Conservation (phyloP, 768 basidiomycete genomes). For the Tylopilus sp. region DNA sequence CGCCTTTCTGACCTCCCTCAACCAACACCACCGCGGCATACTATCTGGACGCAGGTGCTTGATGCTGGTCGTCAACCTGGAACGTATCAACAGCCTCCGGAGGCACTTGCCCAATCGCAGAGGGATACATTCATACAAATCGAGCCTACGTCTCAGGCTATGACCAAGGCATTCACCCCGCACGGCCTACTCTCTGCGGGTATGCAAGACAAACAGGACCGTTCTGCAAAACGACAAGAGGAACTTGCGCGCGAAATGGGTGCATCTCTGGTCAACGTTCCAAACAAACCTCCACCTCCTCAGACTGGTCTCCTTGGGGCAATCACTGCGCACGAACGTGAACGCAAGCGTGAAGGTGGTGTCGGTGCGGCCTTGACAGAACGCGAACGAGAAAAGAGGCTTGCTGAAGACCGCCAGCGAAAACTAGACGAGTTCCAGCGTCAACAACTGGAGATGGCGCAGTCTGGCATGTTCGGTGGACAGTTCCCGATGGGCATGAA, state of each 20-base stretch:
- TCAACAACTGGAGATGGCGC: slow-evolving; percentile 88
- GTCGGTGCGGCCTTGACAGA: slow-evolving; percentile 94
- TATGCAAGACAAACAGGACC: slow-evolving; percentile 91
- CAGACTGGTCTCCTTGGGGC: slow-evolving; percentile 95
- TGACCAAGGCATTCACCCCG: slow-evolving; percentile 93
- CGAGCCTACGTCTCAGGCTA: slow-evolving; percentile 62
- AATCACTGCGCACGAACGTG: slow-evolving; percentile 92
- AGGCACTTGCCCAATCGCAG: slow-evolving; percentile 30
- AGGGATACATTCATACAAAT: slow-evolving; percentile 71
- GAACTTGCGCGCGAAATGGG: slow-evolving; percentile 90
- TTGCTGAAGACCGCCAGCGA: slow-evolving; percentile 90
- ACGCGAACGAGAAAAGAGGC: slow-evolving; percentile 86
- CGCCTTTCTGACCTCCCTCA: slow-evolving; percentile 55
- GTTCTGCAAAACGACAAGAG: slow-evolving; percentile 94
- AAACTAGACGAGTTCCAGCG: slow-evolving; percentile 89
- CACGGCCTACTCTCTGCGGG: slow-evolving; percentile 94
- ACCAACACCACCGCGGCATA: slow-evolving; percentile 52
- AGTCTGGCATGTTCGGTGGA: slow-evolving; percentile 69
- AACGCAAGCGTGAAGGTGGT: slow-evolving; percentile 91
- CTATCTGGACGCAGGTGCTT: slow-evolving; percentile 87
- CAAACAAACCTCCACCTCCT: slow-evolving; percentile 89
- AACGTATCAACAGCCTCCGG: slow-evolving; percentile 33
- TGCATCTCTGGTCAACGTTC: slow-evolving; percentile 92
- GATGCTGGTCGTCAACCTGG: slow-evolving; percentile 59
- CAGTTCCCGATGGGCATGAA: slow-evolving; percentile 46